Conservation (phyloP, 768 basidiomycete genomes). For the Dioszegia crocea region DNA sequence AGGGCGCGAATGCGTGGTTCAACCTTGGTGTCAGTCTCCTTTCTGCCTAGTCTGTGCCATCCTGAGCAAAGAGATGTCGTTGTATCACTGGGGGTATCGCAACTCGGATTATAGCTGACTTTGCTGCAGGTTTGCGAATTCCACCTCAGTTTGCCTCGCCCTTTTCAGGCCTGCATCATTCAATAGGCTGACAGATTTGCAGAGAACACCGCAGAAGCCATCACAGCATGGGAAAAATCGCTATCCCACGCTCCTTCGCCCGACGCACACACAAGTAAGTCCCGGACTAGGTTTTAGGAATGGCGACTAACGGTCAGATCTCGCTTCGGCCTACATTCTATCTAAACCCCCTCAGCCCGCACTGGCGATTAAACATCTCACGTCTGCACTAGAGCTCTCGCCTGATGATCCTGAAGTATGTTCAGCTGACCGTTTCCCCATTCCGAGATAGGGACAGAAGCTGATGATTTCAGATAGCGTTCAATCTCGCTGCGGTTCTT, state of each 20-base stretch:
- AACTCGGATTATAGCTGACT: no score
- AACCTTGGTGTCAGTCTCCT: slow-evolving; percentile 43
- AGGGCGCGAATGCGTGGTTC: slow-evolving; percentile 41
- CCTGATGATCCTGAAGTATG: slow-evolving; percentile 49
- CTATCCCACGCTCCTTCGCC: slow-evolving; percentile 38
- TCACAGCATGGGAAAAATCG: slow-evolving; percentile 44
- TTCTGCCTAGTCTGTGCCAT: no score
- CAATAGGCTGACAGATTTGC: background rate
- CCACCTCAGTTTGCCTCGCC: slow-evolving; percentile 24
- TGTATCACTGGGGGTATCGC: no score
- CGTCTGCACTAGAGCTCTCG: slow-evolving; percentile 42
- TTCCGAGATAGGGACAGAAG: background rate
- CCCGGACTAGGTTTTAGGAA: background rate
- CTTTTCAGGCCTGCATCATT: background rate
- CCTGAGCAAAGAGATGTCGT: no score
- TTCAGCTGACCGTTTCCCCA: background rate
- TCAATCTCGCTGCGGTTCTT: slow-evolving; percentile 48
- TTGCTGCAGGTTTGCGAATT: slow-evolving; percentile 46
- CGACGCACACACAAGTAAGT: slow-evolving; percentile 50
- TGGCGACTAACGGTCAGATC: slow-evolving; percentile 23
- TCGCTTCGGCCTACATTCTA: slow-evolving; percentile 51
- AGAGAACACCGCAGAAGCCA: slow-evolving; percentile 43
- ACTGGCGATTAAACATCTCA: slow-evolving; percentile 50
- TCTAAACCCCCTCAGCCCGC: slow-evolving; percentile 49
- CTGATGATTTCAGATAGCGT: slow-evolving; percentile 35